phyloP scores from a whole-genome alignment of 331 rosid genomes.

The Cydonia oblonga region DNA sequence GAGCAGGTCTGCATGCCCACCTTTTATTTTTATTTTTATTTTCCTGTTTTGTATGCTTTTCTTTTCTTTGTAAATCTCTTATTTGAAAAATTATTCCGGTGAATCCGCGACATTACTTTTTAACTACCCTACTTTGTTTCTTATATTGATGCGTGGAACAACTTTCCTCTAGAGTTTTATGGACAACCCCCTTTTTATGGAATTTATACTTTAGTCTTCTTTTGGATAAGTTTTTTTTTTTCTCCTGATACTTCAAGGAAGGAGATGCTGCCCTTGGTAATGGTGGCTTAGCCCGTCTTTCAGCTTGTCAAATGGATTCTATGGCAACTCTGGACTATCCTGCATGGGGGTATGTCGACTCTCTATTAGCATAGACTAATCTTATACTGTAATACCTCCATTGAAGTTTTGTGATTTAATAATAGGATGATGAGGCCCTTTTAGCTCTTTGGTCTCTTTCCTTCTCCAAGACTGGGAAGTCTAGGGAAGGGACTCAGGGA shows the following conservation, averaged over 20 bases:
- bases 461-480: background rate
- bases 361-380: slow-evolving; percentile 1
- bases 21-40: too few species aligned
- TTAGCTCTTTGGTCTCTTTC: background rate
- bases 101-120: background rate
- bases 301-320: slow-evolving; percentile 79
- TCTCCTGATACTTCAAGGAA: slow-evolving; percentile 35
- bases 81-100: background rate
- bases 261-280: slow-evolving; percentile 78
- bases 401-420: background rate
- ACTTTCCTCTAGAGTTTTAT: background rate
- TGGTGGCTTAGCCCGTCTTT: slow-evolving; percentile 80
- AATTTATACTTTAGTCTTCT: background rate
- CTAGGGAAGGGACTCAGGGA: background rate
- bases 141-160: background rate
- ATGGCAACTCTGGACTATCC: slow-evolving; percentile 73
- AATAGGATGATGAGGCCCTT: background rate
- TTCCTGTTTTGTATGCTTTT: too few species aligned
- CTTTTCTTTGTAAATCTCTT: too few species aligned
- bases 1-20: slow-evolving; percentile 41
- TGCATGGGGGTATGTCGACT: slow-evolving; percentile 65
- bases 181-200: background rate
- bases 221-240: background rate
- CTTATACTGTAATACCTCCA: too few species aligned
- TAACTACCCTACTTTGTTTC: background rate